These are phyloP conservation scores for Erysimum pusillum DNA, from an alignment of 441 rosid species.

Conservation along the genomic window DNA sequence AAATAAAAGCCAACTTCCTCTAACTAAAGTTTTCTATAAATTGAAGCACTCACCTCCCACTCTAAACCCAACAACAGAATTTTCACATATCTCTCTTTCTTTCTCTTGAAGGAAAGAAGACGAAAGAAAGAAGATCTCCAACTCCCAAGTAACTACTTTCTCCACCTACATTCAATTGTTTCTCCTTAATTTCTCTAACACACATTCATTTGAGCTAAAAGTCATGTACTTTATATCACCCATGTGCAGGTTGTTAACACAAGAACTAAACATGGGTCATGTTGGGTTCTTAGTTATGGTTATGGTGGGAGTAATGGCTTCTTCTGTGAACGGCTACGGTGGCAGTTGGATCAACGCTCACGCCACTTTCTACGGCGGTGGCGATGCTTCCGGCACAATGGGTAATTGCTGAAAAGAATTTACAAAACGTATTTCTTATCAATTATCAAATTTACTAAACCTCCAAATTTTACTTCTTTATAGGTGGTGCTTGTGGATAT, in stretches of 20 bases:
- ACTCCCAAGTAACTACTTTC: conserved; percentile 34
- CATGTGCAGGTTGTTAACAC: conserved; percentile 37
- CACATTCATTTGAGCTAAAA: conserved; percentile 20
- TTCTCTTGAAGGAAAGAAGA: conserved; percentile 22
- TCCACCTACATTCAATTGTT: conserved; percentile 22
- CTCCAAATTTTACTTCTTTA: not conserved
- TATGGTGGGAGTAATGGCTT: conserved; percentile 42
- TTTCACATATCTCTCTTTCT: conserved; percentile 16
- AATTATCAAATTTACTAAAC: not conserved
- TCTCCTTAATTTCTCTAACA: not conserved
- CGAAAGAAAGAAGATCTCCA: conserved; percentile 5
- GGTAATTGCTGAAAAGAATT: conserved; percentile 49
- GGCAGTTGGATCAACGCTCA: conserved; percentile 87
- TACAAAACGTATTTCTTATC: not conserved
- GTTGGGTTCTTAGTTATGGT: conserved; percentile 29
- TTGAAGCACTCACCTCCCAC: conserved; percentile 27
- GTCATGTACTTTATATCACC: conserved; percentile 11
- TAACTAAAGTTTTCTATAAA: conserved; percentile 42
- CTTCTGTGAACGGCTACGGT: conserved; percentile 53
- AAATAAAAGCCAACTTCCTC: conserved; percentile 26
- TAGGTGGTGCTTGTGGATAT: conserved; percentile 86
- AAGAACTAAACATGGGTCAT: conserved; percentile 37
- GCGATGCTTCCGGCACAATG: conserved; percentile 97
- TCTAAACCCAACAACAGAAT: conserved; percentile 29
- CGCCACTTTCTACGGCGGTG: conserved; percentile 95